A percentile compares a stretch with the other conserved stretches of the same genome.
These are phyloP conservation scores for Hygrophorus pudorinus DNA, from an alignment of 768 basidiomycete genomes.

Conservation along the genomic window DNA sequence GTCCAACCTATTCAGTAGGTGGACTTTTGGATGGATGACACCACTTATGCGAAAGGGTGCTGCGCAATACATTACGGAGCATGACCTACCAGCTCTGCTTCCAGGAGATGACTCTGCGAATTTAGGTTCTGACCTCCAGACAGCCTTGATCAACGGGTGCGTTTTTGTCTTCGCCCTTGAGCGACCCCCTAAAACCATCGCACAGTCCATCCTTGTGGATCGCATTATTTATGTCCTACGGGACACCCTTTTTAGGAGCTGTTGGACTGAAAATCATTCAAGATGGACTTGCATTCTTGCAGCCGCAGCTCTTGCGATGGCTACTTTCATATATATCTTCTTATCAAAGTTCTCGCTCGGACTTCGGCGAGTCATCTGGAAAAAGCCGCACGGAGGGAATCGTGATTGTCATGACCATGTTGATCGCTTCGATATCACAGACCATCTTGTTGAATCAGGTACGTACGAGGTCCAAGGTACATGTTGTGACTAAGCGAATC, in stretches of 20 bases:
- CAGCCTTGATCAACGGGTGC: conserved; percentile 53
- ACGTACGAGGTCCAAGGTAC: conserved; percentile 4
- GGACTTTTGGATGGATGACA: conserved; percentile 84
- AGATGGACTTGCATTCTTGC: conserved; percentile 73
- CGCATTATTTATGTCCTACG: conserved; percentile 71
- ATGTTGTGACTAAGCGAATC: neutral
- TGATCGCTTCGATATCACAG: conserved; percentile 66
- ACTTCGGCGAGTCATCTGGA: conserved; percentile 14
- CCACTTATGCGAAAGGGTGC: conserved; percentile 65
- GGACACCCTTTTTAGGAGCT: conserved; percentile 59
- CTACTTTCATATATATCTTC: conserved; percentile 73
- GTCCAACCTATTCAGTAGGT: conserved; percentile 75
- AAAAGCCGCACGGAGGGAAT: conserved; percentile 57
- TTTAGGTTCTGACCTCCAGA: conserved; percentile 52
- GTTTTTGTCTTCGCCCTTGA: conserved; percentile 15
- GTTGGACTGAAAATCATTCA: conserved; percentile 63
- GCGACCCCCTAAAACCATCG: neutral
- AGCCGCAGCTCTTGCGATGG: conserved; percentile 78
- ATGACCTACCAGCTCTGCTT: conserved; percentile 72
- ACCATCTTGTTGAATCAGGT: conserved; percentile 78
- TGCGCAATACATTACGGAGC: conserved; percentile 61
- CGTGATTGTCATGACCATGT: conserved; percentile 70
- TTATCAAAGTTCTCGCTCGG: conserved; percentile 50
- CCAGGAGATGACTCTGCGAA: conserved; percentile 59
- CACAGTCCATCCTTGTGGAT: conserved; percentile 53